Conservation (phyloP, 305 asterid species). For the Striga hermonthica region DNA sequence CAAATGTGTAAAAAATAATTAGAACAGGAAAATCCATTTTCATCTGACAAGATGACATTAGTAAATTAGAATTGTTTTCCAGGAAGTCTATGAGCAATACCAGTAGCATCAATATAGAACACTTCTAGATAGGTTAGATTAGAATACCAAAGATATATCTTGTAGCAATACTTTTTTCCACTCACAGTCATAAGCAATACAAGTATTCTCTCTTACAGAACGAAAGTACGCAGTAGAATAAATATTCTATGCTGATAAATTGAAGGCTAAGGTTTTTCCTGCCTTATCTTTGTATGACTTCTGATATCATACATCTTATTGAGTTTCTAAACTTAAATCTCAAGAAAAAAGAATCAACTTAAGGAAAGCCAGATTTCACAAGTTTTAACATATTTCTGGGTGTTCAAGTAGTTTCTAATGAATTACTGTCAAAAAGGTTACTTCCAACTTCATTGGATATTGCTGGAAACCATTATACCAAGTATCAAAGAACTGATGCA, state of each 20-base stretch:
- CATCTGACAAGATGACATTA: conserved; percentile 13
- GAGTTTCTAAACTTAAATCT: conserved; percentile 12
- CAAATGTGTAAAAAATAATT: background rate
- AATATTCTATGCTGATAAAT: background rate
- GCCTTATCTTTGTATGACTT: too few relatives aligned
- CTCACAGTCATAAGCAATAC: conserved; percentile 10
- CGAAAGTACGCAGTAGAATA: conserved; percentile 12
- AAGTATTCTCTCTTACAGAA: conserved; percentile 21
- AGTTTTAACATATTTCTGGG: conserved; percentile 9
- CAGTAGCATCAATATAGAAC: conserved; percentile 2
- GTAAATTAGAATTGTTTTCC: background rate
- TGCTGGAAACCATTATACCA: conserved; percentile 46
- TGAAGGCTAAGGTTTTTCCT: too few relatives aligned
- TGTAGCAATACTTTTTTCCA: background rate
- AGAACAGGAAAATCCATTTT: background rate
- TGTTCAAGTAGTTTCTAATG: conserved; percentile 1
- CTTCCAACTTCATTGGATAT: background rate
- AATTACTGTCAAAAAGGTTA: conserved; percentile 15
- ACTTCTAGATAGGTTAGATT: background rate
- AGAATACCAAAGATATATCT: background rate
- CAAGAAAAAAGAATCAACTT: conserved; percentile 8
- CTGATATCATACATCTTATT: background rate
- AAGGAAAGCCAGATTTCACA: conserved; percentile 16
- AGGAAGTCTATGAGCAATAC: conserved; percentile 6
- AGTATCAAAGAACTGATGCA: conserved; percentile 63